Evolutionary conservation across 305 asterid species (phyloP).

Genomic region (Fraxinus floribunda): DNA sequence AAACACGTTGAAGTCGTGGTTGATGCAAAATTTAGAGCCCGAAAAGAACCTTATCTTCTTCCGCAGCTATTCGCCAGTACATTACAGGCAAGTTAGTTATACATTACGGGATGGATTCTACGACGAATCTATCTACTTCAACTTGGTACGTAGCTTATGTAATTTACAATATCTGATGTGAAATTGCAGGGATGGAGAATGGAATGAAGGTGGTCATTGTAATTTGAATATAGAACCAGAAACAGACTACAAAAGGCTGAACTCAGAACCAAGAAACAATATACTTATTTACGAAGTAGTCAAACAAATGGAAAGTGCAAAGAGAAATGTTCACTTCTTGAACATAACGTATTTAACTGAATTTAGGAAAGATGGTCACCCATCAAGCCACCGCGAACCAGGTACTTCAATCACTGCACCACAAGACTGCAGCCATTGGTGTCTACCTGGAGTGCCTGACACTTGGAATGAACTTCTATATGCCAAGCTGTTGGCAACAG

Average conservation of each 20-base stretch:
- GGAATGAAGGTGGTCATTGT: conserved; percentile 75
- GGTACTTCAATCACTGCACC: conserved; percentile 61
- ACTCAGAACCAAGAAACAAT: conserved; percentile 49
- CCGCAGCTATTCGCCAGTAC: conserved; percentile 83
- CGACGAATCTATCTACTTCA: neutral
- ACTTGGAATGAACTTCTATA: conserved; percentile 75
- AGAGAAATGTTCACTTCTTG: conserved; percentile 32
- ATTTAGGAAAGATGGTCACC: conserved; percentile 72
- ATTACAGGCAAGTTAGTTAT: conserved; percentile 58
- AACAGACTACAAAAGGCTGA: conserved; percentile 37
- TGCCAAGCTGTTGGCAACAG: conserved; percentile 46
- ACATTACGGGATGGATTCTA: no score
- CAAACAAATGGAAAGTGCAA: conserved; percentile 37
- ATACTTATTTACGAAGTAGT: conserved; percentile 44
- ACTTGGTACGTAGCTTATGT: neutral
- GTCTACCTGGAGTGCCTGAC: conserved; percentile 86
- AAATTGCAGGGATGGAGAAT: conserved; percentile 59
- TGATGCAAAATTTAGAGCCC: conserved; percentile 34
- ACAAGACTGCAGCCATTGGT: conserved; percentile 94
- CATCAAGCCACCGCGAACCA: conserved; percentile 68
- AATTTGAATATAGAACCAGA: conserved; percentile 47
- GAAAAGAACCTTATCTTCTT: conserved; percentile 50
- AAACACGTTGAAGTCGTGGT: conserved; percentile 56
- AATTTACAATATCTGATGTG: neutral
- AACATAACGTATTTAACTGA: conserved; percentile 69